Evolutionary conservation across 441 rosid species (phyloP), one percentile per base, ranked within the genome.

Genomic region (Pelargonium australe): DNA sequence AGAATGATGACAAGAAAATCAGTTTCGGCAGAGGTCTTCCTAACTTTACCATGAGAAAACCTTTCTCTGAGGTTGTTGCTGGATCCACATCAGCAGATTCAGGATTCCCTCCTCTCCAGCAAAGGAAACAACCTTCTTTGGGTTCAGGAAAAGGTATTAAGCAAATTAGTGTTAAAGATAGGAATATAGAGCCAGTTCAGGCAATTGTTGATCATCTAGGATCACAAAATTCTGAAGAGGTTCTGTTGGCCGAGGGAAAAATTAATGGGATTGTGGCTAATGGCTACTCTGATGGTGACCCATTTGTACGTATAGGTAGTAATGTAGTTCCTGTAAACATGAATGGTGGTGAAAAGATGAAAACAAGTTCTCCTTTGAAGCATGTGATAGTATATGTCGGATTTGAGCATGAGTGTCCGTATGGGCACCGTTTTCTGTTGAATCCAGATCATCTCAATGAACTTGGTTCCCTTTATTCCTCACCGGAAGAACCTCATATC

Each of bases 41-140:
- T 12, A 86, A 84, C 77, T 80, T 85, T 79, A 73, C 70, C 0
- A 84, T 87, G 91, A 86, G 83, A 78, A 91, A 87, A 72, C 91
- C 97, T 58, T 91, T 91, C 76, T 85, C 97, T 2, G 95, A 87
- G 83, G 97, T 91, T 62, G 93, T 91, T 71, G 87, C 97, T 65
- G 97, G 95, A 81, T 85, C 89, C 64, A 76, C 85, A 63, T 63
- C 82, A 43, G 64, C 77, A 67, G 90, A 84, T 82, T 81, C 85
- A 31, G 86, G 75, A 66, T 89, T 87, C 60, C 93, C 95, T 82
- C 95, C 92, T 20, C 93, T 91, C 62, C 89, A 80, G 80, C 86
- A 75, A 73, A 79, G 77, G 79, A 86, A 84, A 70, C 90, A 85
- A 28, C 77, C 83, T 68, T 65, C 74, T 14, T 66, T 79, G 8